These are phyloP conservation scores for Alternaria atra DNA, from an alignment of 2,329 filamentous ascomycete genomes.

Conservation along the genomic window DNA sequence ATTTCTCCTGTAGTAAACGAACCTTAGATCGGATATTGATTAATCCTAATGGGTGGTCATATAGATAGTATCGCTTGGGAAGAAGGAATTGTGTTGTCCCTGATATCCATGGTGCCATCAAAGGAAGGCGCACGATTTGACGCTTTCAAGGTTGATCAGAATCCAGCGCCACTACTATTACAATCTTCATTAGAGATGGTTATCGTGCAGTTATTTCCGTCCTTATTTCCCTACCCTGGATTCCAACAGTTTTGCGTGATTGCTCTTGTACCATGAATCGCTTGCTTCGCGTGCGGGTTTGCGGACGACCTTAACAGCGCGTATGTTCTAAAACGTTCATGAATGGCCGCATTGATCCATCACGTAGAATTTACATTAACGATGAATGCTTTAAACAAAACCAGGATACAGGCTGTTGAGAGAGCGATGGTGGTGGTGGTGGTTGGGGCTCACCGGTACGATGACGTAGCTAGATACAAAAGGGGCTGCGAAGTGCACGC, in stretches of 20 bases:
- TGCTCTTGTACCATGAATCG: neutral
- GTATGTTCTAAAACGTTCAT: neutral
- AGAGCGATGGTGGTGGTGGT: neutral
- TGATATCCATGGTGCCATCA: neutral
- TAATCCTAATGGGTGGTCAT: neutral
- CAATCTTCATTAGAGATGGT: neutral
- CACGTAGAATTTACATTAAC: neutral
- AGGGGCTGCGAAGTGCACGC: neutral
- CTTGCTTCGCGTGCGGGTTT: neutral
- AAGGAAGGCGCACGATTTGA: neutral
- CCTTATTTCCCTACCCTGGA: neutral
- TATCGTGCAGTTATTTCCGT: neutral
- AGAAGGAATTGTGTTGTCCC: neutral
- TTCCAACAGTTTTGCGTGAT: neutral
- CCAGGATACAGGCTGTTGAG: too few relatives aligned
- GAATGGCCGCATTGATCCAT: neutral
- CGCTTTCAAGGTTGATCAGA: too few relatives aligned
- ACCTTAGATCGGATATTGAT: too few relatives aligned
- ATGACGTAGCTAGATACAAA: neutral
- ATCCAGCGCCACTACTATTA: neutral
- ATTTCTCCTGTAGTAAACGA: neutral
- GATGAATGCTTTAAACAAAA: neutral
- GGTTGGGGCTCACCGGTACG: neutral
- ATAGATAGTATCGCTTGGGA: neutral
- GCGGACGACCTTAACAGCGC: neutral